Percentiles rank a stretch among this genome's conserved stretches.
Conservation (phyloP, 73 alveolate genomes). For the Paramecium biaurelia region DNA sequence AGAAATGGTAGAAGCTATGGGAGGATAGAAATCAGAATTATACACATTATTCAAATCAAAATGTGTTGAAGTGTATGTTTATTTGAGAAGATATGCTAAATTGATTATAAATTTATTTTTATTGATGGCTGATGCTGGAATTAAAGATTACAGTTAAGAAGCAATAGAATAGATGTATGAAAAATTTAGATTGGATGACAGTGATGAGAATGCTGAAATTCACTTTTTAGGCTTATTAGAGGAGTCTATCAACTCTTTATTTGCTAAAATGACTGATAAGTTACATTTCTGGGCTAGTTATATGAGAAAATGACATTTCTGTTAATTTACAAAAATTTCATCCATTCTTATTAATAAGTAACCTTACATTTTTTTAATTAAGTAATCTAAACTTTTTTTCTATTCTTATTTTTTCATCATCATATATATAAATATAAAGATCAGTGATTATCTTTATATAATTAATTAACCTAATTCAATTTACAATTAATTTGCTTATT, state of each 20-base stretch:
- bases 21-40: conserved; percentile 83
- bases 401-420: neutral
- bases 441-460: too few species aligned
- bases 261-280: conserved; percentile 92
- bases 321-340: neutral
- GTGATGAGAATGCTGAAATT: conserved; percentile 90
- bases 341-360: neutral
- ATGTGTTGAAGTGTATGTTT: conserved; percentile 92
- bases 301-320: conserved; percentile 71
- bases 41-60: conserved; percentile 86
- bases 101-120: conserved; percentile 89
- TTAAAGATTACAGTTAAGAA: conserved; percentile 82
- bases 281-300: conserved; percentile 96
- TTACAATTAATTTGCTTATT: too few species aligned
- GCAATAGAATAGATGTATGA: conserved; percentile 86
- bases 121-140: conserved; percentile 95
- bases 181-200: conserved; percentile 85
- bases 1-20: conserved; percentile 99
- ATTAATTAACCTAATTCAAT: too few species aligned
- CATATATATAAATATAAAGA: neutral
- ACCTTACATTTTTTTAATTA: neutral
- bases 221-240: conserved; percentile 82
- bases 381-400: neutral
- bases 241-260: conserved; percentile 90
- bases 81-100: conserved; percentile 89